Conservation (phyloP, 1,284 basidiomycete species). For the Ganoderma leucocontextum region DNA sequence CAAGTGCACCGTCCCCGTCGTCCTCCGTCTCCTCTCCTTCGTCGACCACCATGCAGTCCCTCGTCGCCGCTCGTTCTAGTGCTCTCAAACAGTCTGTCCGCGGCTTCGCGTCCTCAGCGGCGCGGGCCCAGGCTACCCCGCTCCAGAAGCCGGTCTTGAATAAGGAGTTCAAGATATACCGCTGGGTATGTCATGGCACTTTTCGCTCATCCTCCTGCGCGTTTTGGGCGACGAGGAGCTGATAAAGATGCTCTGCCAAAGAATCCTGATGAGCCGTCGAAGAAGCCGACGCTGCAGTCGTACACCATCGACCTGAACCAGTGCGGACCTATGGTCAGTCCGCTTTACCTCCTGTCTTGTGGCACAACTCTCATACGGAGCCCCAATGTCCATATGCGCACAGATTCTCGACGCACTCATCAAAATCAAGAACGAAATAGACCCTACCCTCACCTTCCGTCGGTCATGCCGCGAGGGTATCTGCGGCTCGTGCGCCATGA, state of each 20-base stretch:
- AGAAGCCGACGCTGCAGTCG: constrained; percentile 91
- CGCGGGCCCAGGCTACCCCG: constrained; percentile 49
- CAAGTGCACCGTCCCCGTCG: constrained; percentile 28
- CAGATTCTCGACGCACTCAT: constrained; percentile 93
- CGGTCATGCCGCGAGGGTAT: constrained; percentile 98
- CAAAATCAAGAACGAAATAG: constrained; percentile 99
- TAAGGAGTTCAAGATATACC: constrained; percentile 97
- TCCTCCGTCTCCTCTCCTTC: constrained; percentile 24
- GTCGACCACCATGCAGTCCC: constrained; percentile 40
- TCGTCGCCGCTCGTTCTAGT: constrained; percentile 34
- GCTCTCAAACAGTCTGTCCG: constrained; percentile 34
- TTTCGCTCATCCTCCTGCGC: neutral
- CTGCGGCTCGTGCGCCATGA: constrained; percentile 99
- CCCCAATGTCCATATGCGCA: constrained; percentile 60
- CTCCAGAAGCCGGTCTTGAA: constrained; percentile 51
- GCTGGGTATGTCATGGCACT: constrained; percentile 70
- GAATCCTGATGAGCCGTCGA: constrained; percentile 96
- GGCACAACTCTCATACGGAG: neutral
- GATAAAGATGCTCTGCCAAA: constrained; percentile 39
- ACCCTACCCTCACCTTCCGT: constrained; percentile 96
- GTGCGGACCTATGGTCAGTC: constrained; percentile 92
- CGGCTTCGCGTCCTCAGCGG: constrained; percentile 47
- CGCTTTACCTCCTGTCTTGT: constrained; percentile 26
- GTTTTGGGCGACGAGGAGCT: neutral
- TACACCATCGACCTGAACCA: constrained; percentile 95